Conservation (phyloP, 805 yeast species). For the Danielia oregonensis region DNA sequence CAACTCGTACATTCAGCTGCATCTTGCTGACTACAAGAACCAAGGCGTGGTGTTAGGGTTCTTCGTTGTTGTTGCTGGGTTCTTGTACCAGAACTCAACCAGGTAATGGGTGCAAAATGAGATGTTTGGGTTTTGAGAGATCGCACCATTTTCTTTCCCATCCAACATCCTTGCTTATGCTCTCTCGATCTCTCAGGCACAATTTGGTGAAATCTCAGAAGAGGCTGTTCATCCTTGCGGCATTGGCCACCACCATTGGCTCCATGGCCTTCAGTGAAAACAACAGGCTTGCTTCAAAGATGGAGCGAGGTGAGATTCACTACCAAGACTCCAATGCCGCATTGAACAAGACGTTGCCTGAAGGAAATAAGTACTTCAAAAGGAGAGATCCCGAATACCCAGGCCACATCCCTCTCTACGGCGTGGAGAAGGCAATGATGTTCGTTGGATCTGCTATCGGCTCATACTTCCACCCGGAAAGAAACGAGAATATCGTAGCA, state of each 20-base stretch:
- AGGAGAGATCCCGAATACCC: conserved; percentile 52
- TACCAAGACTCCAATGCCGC: conserved; percentile 31
- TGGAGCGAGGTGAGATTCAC: conserved; percentile 51
- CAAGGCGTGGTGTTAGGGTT: conserved; percentile 12
- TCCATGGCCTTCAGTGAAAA: conserved; percentile 38
- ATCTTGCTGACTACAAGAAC: conserved; percentile 7
- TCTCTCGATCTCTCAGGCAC: too few relatives aligned
- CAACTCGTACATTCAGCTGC: conserved; percentile 5
- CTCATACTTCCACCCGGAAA: conserved; percentile 71
- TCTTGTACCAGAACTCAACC: conserved; percentile 9
- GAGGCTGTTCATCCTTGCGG: conserved; percentile 11
- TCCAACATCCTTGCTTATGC: too few relatives aligned
- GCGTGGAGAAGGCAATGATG: conserved; percentile 59
- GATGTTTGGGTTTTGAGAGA: not conserved
- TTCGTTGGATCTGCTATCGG: conserved; percentile 74
- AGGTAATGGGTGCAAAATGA: conserved; percentile 1
- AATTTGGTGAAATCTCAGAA: too few relatives aligned
- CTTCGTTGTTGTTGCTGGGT: conserved; percentile 13
- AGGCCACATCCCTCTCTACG: conserved; percentile 74
- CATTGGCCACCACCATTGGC: conserved; percentile 19
- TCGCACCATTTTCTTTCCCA: too few relatives aligned
- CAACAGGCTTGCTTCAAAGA: conserved; percentile 54
- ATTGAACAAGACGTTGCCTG: conserved; percentile 24
- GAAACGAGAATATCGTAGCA: conserved; percentile 72
- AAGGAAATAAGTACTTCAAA: conserved; percentile 26